These are phyloP conservation scores for Stylosanthes scabra DNA, from an alignment of 331 rosid species.

Conservation along the genomic window DNA sequence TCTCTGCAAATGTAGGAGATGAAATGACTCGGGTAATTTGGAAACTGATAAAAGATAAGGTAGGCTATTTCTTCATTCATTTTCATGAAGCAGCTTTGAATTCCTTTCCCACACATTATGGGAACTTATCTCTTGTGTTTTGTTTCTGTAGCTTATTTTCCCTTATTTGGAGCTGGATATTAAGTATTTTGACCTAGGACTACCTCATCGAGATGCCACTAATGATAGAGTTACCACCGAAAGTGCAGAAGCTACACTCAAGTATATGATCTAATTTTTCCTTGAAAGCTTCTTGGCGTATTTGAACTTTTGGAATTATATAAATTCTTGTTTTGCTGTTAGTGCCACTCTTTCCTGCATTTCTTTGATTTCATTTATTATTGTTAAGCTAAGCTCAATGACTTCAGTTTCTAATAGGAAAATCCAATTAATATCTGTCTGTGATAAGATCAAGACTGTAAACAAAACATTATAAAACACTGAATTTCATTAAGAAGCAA, in stretches of 20 bases:
- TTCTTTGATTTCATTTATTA: constrained; percentile 7
- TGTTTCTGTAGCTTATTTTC: constrained; percentile 54
- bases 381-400: constrained; percentile 7
- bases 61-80: constrained; percentile 33
- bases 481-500: not conserved
- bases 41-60: constrained; percentile 63
- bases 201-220: constrained; percentile 63
- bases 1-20: constrained; percentile 51
- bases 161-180: constrained; percentile 61
- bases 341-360: constrained; percentile 1
- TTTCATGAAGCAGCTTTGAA: not conserved
- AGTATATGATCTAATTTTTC: constrained; percentile 39
- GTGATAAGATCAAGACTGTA: constrained; percentile 25
- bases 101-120: not conserved
- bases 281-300: constrained; percentile 7
- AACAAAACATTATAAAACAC: not conserved
- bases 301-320: not conserved
- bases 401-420: not conserved
- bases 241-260: constrained; percentile 70
- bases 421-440: not conserved
- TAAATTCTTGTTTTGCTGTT: constrained; percentile 15
- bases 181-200: constrained; percentile 70
- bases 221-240: constrained; percentile 60
- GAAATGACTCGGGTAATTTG: constrained; percentile 68
- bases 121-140: not conserved